Evolutionary conservation across 352 stramenopile species (phyloP).

Genomic region (Thraustochytrium striatum): DNA sequence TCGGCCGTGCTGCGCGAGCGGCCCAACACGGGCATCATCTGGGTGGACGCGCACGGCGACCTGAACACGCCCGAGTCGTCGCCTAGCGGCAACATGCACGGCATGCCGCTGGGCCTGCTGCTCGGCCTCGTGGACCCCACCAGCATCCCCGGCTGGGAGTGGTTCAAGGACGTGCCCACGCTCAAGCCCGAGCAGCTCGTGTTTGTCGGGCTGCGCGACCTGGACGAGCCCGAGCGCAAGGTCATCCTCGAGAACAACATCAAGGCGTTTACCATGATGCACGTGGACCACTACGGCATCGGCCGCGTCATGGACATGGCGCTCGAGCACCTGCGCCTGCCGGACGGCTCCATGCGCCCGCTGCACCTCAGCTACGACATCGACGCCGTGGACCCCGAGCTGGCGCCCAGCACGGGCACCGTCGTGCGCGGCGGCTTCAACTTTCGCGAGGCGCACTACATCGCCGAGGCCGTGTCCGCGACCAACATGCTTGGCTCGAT

Average conservation of each 20-base stretch:
- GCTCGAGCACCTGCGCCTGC: conserved; percentile 79
- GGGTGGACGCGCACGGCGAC: conserved; percentile 95
- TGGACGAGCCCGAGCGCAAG: conserved; percentile 80
- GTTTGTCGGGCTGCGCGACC: conserved; percentile 89
- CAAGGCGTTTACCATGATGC: conserved; percentile 92
- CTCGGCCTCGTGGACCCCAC: conserved; percentile 82
- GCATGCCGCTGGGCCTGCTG: conserved; percentile 91
- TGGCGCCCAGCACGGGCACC: conserved; percentile 91
- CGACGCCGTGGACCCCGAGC: conserved; percentile 88
- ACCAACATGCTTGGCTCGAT: conserved; percentile 68
- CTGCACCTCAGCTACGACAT: conserved; percentile 97
- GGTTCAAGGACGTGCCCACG: conserved; percentile 70
- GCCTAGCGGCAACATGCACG: conserved; percentile 91
- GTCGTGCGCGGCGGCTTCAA: conserved; percentile 87
- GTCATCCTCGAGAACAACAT: conserved; percentile 85
- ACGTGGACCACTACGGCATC: conserved; percentile 92
- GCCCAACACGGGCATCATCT: conserved; percentile 89
- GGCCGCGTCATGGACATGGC: conserved; percentile 92
- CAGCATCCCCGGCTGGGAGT: conserved; percentile 87
- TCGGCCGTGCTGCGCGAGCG: conserved; percentile 79
- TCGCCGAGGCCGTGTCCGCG: conserved; percentile 82
- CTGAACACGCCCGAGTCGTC: conserved; percentile 89
- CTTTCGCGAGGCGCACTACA: conserved; percentile 92
- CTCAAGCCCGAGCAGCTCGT: conserved; percentile 76
- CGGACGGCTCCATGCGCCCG: conserved; percentile 70